Percentiles rank a stretch among this genome's conserved stretches.
These are phyloP conservation scores for Dryadomyces sulphureus DNA, from an alignment of 2,329 filamentous ascomycete genomes.

Conservation along the genomic window DNA sequence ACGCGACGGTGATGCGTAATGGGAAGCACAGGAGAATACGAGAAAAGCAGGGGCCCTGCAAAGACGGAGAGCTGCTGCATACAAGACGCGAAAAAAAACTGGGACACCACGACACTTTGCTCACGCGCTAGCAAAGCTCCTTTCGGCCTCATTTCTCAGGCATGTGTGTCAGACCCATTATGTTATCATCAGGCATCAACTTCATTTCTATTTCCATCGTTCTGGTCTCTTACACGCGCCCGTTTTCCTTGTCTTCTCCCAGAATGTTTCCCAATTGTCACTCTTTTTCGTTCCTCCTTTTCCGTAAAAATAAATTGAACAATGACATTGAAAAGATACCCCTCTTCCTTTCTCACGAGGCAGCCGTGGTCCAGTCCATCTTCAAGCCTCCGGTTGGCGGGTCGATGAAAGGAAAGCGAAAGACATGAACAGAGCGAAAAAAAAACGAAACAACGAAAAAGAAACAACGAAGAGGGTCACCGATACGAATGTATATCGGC, in stretches of 20 bases:
- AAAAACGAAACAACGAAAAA: not conserved
- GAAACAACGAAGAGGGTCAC: not conserved
- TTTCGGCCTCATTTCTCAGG: too few relatives aligned
- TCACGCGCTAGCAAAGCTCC: too few relatives aligned
- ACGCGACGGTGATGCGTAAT: not conserved
- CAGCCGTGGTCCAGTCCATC: not conserved
- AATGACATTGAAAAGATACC: not conserved
- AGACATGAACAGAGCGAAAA: not conserved
- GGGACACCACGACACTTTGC: too few relatives aligned
- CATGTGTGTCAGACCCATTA: too few relatives aligned
- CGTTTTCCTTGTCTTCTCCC: slow-evolving; percentile 1
- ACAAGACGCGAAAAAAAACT: slow-evolving; percentile 3
- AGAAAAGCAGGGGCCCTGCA: not conserved
- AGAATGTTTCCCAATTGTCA: not conserved
- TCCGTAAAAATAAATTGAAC: not conserved
- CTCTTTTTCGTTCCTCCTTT: not conserved
- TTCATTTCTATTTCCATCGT: not conserved
- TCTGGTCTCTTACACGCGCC: not conserved
- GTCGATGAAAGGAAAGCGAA: not conserved
- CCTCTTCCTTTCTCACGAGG: not conserved
- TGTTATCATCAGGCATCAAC: not conserved
- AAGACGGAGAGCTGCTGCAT: not conserved
- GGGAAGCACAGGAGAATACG: not conserved
- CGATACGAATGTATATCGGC: slow-evolving; percentile 12
- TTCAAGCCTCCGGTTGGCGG: not conserved